Evolutionary conservation across 2,329 filamentous ascomycete genomes (phyloP), one percentile per base, ranked within the genome.

Genomic region (Sporothrix dimorphospora): DNA sequence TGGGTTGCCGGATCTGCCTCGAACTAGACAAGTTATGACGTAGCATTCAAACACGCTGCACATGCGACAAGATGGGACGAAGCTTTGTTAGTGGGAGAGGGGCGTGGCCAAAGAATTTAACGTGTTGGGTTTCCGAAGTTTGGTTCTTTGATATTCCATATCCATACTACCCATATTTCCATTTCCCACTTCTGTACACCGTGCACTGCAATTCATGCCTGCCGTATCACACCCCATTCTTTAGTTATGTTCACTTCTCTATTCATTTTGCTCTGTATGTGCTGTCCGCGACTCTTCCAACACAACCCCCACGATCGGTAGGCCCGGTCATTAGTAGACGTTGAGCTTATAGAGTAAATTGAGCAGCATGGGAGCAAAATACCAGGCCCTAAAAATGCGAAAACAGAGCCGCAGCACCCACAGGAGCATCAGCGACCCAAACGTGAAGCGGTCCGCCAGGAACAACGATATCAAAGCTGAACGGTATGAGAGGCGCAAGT

Each of bases 401-500:
- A 81, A 49, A 38, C 80, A n/a, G 11, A 83, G 71, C 49, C 79
- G 75, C 71, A 81, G 76, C 6, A 79, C 67, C 67, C 77, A 77
- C 9, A 84, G 73, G 24, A 84, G 66, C 38, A 77, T 75, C 21
- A 79, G 72, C 42, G 75, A 81, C 2, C 85, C 82, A 30, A 82
- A 74, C 7, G 83, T 78, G 11, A 83, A 74, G 19, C 79, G 78
- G 66, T 86, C 81, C 5, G 85, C 83, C 16, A 86, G 65, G 55
- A 88, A 84, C 19, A 86, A 74, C 68, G 78, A 81, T 68, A 83
- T 69, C 9, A 86, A 79, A 1, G 81, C 75, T 3, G 76, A 73
- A 42, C 80, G 75, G 73, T 88, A 87, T 1, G 70, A 40, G 27
- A 47, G 75, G 47, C 40, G 49, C 27, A 71, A 12, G 8, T 12